Percentiles rank a stretch among this genome's conserved stretches.
phyloP scores from a whole-genome alignment of 2,329 filamentous ascomycete genomes.

The Aureobasidium sp. region DNA sequence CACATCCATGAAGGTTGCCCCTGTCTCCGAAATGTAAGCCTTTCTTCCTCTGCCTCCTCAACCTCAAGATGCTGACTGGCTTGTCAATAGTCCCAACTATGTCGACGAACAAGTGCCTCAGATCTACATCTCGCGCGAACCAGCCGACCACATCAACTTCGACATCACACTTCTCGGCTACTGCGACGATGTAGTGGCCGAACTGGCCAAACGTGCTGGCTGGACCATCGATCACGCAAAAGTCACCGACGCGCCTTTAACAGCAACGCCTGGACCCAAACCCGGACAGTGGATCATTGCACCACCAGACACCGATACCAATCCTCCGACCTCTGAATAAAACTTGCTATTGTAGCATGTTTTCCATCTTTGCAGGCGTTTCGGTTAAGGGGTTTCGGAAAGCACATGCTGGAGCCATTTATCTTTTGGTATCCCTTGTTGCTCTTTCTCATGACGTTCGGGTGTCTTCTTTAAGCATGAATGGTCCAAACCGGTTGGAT shows the following conservation, averaged over 20 bases:
- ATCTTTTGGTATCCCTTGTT: too few relatives aligned
- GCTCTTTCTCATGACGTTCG: too few relatives aligned
- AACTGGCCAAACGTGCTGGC: slow-evolving; percentile 71
- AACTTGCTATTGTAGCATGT: not conserved
- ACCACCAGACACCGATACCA: not conserved
- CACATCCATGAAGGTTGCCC: slow-evolving; percentile 90
- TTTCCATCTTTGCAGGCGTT: not conserved
- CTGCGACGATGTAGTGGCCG: slow-evolving; percentile 81
- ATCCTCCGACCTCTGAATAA: not conserved
- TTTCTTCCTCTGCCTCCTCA: not conserved
- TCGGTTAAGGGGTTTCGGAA: not conserved
- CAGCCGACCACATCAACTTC: slow-evolving; percentile 84
- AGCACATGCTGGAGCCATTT: too few relatives aligned
- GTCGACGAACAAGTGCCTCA: slow-evolving; percentile 24
- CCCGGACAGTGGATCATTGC: slow-evolving; percentile 1
- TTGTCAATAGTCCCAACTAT: slow-evolving; percentile 18
- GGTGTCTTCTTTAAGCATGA: too few relatives aligned
- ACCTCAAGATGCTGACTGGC: not conserved
- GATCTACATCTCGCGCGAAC: slow-evolving; percentile 38
- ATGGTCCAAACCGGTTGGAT: too few relatives aligned
- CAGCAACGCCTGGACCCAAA: not conserved
- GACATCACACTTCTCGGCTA: slow-evolving; percentile 95
- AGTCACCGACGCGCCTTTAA: not conserved
- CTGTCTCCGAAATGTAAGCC: slow-evolving; percentile 72
- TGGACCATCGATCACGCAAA: slow-evolving; percentile 53